phyloP scores from a whole-genome alignment of 306 rosid species.

The Ochetophila trinervis region DNA sequence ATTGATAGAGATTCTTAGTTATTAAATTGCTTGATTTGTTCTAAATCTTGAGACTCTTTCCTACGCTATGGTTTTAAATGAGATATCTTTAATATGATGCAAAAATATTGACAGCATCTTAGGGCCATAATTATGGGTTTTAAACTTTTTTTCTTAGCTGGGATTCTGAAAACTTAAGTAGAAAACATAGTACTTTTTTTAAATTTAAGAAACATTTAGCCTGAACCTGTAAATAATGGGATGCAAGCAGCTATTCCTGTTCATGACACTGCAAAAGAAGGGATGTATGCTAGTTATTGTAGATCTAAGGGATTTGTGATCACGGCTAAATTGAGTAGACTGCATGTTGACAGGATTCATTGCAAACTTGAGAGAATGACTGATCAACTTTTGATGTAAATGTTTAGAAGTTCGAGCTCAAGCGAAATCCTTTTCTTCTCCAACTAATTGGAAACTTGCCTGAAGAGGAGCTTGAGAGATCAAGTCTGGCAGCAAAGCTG shows the following conservation, averaged over 20 bases:
- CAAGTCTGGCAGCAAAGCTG: conserved; percentile 68
- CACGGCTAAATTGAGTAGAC: neutral
- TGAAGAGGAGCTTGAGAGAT: conserved; percentile 74
- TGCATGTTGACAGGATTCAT: neutral
- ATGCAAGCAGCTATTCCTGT: neutral
- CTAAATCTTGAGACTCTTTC: too few species aligned
- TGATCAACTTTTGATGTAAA: conserved; percentile 17
- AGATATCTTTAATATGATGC: conserved; percentile 9
- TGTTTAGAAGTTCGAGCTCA: conserved; percentile 91
- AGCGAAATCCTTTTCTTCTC: conserved; percentile 68
- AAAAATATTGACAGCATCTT: neutral
- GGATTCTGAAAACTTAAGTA: neutral
- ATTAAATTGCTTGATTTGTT: neutral
- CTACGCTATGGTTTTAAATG: neutral
- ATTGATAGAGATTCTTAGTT: conserved; percentile 5
- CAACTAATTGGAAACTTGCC: conserved; percentile 86
- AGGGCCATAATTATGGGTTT: neutral
- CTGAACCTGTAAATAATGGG: neutral
- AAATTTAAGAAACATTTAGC: neutral
- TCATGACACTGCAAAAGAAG: neutral
- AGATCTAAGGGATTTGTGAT: too few species aligned
- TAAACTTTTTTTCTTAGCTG: neutral
- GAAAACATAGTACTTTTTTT: neutral
- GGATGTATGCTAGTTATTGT: too few species aligned
- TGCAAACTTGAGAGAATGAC: conserved; percentile 6